A percentile compares a stretch with the other conserved stretches of the same genome.
Evolutionary conservation across 805 yeast species (phyloP).

Genomic region (Schizosaccharomyces osmophilus): DNA sequence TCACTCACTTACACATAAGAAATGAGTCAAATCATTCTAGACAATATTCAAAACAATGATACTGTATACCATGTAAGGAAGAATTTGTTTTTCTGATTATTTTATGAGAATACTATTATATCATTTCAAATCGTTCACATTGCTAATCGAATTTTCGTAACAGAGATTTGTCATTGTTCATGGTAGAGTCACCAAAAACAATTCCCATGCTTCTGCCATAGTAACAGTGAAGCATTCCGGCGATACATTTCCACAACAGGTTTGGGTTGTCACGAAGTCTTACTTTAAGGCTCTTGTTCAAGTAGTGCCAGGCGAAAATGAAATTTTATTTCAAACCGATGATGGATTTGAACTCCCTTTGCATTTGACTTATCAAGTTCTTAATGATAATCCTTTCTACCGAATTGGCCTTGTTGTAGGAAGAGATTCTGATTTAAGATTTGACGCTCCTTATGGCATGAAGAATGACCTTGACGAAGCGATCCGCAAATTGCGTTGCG

Average conservation of each 20-base stretch:
- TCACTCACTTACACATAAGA: too few relatives aligned
- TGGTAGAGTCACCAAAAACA: neutral
- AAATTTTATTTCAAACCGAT: slow-evolving; percentile 22
- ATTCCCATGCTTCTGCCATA: neutral
- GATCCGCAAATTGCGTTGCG: slow-evolving; percentile 47
- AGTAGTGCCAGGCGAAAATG: slow-evolving; percentile 45
- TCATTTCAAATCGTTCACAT: too few relatives aligned
- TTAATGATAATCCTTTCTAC: slow-evolving; percentile 45
- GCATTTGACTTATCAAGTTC: slow-evolving; percentile 28
- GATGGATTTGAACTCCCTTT: neutral
- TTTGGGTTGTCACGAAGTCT: neutral
- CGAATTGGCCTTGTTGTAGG: slow-evolving; percentile 60
- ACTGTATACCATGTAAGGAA: neutral
- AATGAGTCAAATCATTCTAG: neutral
- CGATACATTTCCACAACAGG: neutral
- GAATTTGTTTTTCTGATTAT: neutral
- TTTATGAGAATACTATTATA: too few relatives aligned
- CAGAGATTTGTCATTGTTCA: neutral
- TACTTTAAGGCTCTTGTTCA: slow-evolving; percentile 50
- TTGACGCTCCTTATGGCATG: slow-evolving; percentile 34
- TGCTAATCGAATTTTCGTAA: too few relatives aligned
- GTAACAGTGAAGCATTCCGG: neutral
- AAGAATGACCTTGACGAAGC: slow-evolving; percentile 43
- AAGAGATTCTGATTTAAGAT: slow-evolving; percentile 42
- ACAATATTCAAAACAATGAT: neutral